phyloP scores from a whole-genome alignment of 2,329 filamentous ascomycete species.

The Paracorniculantispora psalliotae region DNA sequence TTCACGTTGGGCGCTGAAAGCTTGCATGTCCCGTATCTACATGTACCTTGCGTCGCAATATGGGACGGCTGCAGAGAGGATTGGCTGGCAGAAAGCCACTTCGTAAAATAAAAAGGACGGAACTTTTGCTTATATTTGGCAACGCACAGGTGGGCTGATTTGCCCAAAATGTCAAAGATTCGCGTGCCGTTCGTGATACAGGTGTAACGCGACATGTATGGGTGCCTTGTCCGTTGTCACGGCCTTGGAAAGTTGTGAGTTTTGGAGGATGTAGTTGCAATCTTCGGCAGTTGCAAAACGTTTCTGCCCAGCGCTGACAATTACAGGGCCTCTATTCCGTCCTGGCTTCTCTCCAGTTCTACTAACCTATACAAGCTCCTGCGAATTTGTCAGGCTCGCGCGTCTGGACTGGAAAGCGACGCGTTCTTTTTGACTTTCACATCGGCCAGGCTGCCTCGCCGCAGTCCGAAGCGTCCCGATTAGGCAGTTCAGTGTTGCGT shows the following conservation, averaged over 20 bases:
- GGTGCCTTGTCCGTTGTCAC: constrained; percentile 3
- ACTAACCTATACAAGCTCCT: too few species aligned
- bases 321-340: background rate
- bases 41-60: background rate
- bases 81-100: background rate
- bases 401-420: too few species aligned
- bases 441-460: too few species aligned
- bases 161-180: background rate
- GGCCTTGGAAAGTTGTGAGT: background rate
- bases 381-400: too few species aligned
- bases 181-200: background rate
- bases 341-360: background rate
- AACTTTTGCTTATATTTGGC: background rate
- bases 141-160: background rate
- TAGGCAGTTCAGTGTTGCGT: background rate
- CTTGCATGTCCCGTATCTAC: background rate
- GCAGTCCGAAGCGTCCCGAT: too few species aligned
- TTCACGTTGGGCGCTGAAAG: background rate
- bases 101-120: background rate
- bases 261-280: background rate
- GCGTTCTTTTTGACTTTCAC: too few species aligned
- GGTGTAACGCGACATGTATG: constrained; percentile 7
- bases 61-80: background rate
- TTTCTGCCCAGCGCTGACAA: background rate
- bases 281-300: constrained; percentile 5